Conservation (phyloP, 2,329 filamentous ascomycete species). For the Chaetomium sp. region DNA sequence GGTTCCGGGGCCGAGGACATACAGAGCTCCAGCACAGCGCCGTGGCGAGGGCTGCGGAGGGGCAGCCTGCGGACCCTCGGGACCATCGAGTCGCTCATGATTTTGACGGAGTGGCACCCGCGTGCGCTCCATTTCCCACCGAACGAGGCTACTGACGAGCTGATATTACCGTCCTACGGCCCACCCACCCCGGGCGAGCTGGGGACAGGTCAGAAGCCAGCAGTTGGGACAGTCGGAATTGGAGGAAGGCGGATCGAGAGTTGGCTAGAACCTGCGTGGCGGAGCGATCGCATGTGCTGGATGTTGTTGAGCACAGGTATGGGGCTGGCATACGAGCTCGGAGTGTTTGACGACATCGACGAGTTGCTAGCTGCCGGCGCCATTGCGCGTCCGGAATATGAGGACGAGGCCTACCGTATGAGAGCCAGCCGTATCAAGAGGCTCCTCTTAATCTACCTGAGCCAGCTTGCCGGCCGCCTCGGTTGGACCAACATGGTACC, state of each 20-base stretch:
- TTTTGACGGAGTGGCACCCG: conserved; percentile 96
- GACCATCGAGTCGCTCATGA: conserved; percentile 88
- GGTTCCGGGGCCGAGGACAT: conserved; percentile 59
- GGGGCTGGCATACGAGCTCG: conserved; percentile 85
- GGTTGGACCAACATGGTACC: conserved; percentile 94
- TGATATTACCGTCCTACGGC: conserved; percentile 58
- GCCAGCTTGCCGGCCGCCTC: conserved; percentile 85
- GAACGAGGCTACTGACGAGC: conserved; percentile 64
- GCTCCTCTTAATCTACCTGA: conserved; percentile 82
- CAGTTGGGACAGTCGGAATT: conserved; percentile 56
- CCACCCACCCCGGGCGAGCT: conserved; percentile 35
- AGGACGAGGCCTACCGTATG: conserved; percentile 70
- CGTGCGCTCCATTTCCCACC: conserved; percentile 89
- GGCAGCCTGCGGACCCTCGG: conserved; percentile 83
- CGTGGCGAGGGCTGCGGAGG: conserved; percentile 63
- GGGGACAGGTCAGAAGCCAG: conserved; percentile 36
- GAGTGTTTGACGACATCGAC: conserved; percentile 87
- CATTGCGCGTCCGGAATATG: conserved; percentile 58
- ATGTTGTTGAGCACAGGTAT: conserved; percentile 91
- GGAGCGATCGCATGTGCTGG: conserved; percentile 94
- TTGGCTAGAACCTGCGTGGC: conserved; percentile 94
- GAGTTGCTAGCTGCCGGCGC: conserved; percentile 56
- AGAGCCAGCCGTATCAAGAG: conserved; percentile 77
- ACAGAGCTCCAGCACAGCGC: conserved; percentile 60
- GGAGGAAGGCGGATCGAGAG: conserved; percentile 84